Evolutionary conservation across 2,329 filamentous ascomycete species (phyloP).

Genomic region (Aspergillus transmontanensis): DNA sequence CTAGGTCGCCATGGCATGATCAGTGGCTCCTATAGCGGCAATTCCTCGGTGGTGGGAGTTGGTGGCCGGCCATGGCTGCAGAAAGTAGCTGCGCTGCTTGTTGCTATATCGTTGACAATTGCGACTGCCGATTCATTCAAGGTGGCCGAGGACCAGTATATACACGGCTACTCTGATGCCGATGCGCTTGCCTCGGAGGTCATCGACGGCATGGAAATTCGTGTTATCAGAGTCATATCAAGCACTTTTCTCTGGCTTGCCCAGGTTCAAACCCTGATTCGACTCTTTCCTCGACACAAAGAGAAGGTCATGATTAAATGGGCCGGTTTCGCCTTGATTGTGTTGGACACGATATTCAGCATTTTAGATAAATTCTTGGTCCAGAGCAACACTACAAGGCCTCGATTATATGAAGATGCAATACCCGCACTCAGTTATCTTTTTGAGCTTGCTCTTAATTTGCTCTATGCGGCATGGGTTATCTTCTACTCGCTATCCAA

Average conservation of each 20-base stretch:
- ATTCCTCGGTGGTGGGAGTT: constrained; percentile 74
- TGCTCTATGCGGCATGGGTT: constrained; percentile 91
- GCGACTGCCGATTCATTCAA: constrained; percentile 89
- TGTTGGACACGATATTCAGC: constrained; percentile 86
- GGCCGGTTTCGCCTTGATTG: constrained; percentile 92
- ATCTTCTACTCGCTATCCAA: constrained; percentile 93
- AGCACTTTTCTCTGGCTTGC: constrained; percentile 97
- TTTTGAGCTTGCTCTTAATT: constrained; percentile 81
- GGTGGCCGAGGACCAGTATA: constrained; percentile 81
- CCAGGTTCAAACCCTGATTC: constrained; percentile 93
- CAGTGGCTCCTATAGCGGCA: constrained; percentile 69
- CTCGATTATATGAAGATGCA: constrained; percentile 80
- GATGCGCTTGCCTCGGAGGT: constrained; percentile 74
- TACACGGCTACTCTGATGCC: constrained; percentile 77
- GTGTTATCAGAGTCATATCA: constrained; percentile 88
- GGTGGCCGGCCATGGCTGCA: constrained; percentile 94
- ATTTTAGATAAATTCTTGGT: constrained; percentile 83
- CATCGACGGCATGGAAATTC: constrained; percentile 80
- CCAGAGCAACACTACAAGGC: constrained; percentile 53
- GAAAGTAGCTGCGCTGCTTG: constrained; percentile 66
- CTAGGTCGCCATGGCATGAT: constrained; percentile 82
- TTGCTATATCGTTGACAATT: constrained; percentile 83
- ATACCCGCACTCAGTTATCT: constrained; percentile 89
- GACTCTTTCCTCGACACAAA: constrained; percentile 91
- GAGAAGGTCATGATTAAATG: constrained; percentile 99